Conservation (phyloP, 1,284 basidiomycete genomes). For the Sanghuangporus sanghuang region DNA sequence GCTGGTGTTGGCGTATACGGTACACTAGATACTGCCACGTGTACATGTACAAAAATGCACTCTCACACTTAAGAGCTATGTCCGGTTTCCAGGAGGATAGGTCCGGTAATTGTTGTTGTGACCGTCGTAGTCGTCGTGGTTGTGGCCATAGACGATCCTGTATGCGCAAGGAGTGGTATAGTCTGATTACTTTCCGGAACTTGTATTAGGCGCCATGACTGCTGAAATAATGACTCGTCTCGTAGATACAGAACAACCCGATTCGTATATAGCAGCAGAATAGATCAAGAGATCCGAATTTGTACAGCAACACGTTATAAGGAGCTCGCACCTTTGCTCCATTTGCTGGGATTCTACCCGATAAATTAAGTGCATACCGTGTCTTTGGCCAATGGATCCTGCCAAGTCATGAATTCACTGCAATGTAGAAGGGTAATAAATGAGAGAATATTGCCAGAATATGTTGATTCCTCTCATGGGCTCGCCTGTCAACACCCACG, state of each 20-base stretch:
- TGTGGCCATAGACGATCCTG: not conserved
- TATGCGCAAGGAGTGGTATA: not conserved
- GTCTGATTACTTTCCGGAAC: not conserved
- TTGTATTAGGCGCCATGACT: slow-evolving; percentile 7
- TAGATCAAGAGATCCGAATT: not conserved
- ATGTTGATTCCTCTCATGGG: not conserved
- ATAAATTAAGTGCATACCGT: not conserved
- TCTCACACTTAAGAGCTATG: too few relatives aligned
- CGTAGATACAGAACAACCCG: not conserved
- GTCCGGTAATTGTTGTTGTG: not conserved
- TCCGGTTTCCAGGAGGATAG: too few relatives aligned
- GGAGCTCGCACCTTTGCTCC: slow-evolving; percentile 8
- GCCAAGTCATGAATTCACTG: not conserved
- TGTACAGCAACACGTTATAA: not conserved
- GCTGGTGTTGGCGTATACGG: too few relatives aligned
- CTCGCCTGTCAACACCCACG: slow-evolving; percentile 8
- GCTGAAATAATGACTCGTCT: not conserved
- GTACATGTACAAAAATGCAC: too few relatives aligned
- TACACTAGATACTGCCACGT: too few relatives aligned
- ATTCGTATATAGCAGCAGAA: not conserved
- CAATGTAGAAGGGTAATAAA: not conserved
- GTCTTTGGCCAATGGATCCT: slow-evolving; percentile 15
- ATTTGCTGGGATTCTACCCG: slow-evolving; percentile 2
- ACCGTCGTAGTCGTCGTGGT: not conserved
- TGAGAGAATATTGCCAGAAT: not conserved